These are phyloP conservation scores for Rosa rugosa DNA, from an alignment of 306 rosid genomes.

Conservation along the genomic window DNA sequence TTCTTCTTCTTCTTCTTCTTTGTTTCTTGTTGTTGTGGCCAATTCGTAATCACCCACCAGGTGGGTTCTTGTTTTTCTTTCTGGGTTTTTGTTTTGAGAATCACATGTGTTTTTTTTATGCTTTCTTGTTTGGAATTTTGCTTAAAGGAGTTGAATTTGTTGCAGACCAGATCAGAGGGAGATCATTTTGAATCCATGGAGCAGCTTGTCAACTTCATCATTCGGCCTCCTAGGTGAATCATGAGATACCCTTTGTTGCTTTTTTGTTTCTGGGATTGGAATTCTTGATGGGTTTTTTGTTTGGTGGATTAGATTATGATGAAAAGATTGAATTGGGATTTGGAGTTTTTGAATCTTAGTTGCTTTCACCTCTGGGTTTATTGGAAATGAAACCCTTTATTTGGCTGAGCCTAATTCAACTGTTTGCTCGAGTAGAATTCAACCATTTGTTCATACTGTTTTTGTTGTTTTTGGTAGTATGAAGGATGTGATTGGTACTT, in stretches of 20 bases:
- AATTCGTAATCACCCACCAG: conserved; percentile 33
- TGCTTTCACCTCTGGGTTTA: conserved; percentile 14
- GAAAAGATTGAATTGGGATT: conserved; percentile 15
- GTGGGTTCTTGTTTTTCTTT: neutral
- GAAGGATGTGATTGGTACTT: neutral
- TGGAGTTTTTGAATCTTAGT: conserved; percentile 10
- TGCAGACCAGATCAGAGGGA: neutral
- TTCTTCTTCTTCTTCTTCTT: conserved; percentile 25
- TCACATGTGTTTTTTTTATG: neutral
- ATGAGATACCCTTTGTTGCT: neutral
- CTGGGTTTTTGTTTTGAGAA: neutral
- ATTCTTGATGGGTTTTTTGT: conserved; percentile 28
- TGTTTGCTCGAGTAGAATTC: conserved; percentile 5
- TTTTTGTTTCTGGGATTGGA: conserved; percentile 10
- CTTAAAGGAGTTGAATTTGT: conserved; percentile 15
- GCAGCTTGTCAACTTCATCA: conserved; percentile 63
- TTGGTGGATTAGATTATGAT: conserved; percentile 19
- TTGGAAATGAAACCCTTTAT: conserved; percentile 16
- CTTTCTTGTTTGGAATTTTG: neutral
- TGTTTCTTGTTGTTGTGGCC: conserved; percentile 23
- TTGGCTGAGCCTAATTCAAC: conserved; percentile 11
- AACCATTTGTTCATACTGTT: neutral
- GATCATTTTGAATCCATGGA: conserved; percentile 49
- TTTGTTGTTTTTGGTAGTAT: neutral
- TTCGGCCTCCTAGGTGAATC: conserved; percentile 60